Evolutionary conservation across 768 basidiomycete species (phyloP).

Genomic region (Mycena epipterygia): DNA sequence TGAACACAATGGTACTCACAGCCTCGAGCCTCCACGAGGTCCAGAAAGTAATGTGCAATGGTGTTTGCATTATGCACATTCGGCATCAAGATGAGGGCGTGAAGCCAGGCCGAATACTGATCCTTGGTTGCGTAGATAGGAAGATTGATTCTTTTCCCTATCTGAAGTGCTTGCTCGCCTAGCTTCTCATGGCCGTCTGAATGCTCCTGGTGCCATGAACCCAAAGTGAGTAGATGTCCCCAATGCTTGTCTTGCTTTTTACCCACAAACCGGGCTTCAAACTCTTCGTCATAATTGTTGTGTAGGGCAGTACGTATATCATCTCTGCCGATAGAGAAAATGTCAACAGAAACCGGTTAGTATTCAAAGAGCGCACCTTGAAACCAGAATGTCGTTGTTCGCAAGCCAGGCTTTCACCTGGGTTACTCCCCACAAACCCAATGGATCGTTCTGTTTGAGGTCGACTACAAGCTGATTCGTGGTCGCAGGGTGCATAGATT

Average conservation of each 20-base stretch:
- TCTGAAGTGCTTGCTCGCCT: background rate
- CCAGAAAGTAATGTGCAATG: background rate
- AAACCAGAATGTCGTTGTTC: background rate
- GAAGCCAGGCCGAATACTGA: background rate
- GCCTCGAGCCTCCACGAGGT: background rate
- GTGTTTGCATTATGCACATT: background rate
- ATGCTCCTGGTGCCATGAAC: background rate
- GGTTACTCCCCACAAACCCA: background rate
- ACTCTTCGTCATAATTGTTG: background rate
- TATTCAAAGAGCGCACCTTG: background rate
- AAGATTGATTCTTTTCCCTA: background rate
- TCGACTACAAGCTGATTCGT: background rate
- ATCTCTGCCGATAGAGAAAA: background rate
- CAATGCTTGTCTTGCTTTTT: background rate
- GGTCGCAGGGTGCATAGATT: background rate
- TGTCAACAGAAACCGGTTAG: background rate
- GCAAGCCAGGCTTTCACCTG: background rate
- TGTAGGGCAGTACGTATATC: background rate
- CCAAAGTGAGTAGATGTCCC: background rate
- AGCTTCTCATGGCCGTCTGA: no score
- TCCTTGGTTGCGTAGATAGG: slow-evolving; percentile 13
- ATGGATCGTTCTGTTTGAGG: background rate
- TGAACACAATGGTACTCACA: background rate
- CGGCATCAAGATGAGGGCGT: background rate
- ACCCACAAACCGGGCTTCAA: background rate